These are phyloP conservation scores for Fusarium anthophilum DNA, from an alignment of 2,329 filamentous ascomycete genomes.

Conservation along the genomic window DNA sequence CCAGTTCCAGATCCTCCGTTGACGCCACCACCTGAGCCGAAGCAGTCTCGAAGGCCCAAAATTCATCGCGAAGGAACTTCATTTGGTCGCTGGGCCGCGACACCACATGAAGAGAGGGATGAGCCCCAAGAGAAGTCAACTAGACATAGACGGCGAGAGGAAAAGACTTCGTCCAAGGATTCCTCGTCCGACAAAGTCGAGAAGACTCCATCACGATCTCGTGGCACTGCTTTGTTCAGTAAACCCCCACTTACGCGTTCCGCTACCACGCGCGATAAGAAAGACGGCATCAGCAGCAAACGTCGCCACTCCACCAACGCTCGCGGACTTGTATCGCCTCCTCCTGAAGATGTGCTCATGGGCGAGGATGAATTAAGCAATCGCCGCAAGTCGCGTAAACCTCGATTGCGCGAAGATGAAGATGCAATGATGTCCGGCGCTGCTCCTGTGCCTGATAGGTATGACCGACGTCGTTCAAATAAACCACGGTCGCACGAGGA, in stretches of 20 bases:
- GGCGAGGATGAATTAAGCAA: conserved; percentile 61
- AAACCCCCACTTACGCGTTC: conserved; percentile 74
- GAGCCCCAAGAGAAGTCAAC: conserved; percentile 67
- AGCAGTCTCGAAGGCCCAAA: conserved; percentile 74
- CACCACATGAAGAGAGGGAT: conserved; percentile 56
- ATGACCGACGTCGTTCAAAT: conserved; percentile 53
- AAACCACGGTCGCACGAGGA: conserved; percentile 47
- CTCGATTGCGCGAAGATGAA: conserved; percentile 44
- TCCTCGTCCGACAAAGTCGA: conserved; percentile 77
- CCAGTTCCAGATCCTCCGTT: conserved; percentile 58
- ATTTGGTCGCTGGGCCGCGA: conserved; percentile 80
- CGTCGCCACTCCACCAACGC: conserved; percentile 75
- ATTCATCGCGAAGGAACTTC: conserved; percentile 76
- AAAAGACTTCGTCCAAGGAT: conserved; percentile 71
- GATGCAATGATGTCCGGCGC: conserved; percentile 60
- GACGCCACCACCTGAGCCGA: conserved; percentile 64
- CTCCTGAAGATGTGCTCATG: conserved; percentile 74
- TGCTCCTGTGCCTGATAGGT: conserved; percentile 46
- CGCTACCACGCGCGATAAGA: conserved; percentile 73
- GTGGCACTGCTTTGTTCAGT: conserved; percentile 71
- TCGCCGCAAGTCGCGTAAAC: conserved; percentile 56
- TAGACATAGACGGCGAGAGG: conserved; percentile 69
- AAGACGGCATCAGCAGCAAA: conserved; percentile 63
- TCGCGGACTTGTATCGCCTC: conserved; percentile 74
- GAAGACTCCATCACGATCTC: conserved; percentile 63